Evolutionary conservation across 2,329 filamentous ascomycete genomes (phyloP).

Genomic region (Aspergillus piperis): DNA sequence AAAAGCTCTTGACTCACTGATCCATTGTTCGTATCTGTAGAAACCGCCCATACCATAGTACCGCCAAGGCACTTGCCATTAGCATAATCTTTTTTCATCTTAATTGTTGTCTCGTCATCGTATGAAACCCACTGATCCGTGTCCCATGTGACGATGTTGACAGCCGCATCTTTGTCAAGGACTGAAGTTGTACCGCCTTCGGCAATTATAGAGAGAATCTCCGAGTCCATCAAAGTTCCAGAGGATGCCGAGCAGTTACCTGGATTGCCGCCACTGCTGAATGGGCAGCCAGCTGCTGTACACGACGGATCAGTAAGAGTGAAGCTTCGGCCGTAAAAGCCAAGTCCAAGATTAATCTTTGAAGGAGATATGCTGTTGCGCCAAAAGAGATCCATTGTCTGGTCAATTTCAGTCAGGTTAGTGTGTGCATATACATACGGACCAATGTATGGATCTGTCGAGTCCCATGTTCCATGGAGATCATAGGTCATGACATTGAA

Average conservation of each 20-base stretch:
- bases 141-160: slow-evolving; percentile 8
- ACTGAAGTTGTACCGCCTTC: neutral
- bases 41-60: slow-evolving; percentile 16
- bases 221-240: neutral
- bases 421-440: too few species aligned
- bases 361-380: too few species aligned
- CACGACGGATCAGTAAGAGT: neutral
- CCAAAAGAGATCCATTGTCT: too few species aligned
- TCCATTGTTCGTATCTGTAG: neutral
- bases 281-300: neutral
- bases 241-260: neutral
- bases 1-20: neutral
- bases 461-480: too few species aligned
- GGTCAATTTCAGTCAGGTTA: too few species aligned
- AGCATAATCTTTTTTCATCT: slow-evolving; percentile 16
- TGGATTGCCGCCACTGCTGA: neutral
- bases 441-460: too few species aligned
- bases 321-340: slow-evolving; percentile 43
- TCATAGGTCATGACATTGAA: too few species aligned
- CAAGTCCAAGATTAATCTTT: slow-evolving; percentile 41
- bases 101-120: slow-evolving; percentile 15
- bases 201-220: neutral
- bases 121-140: slow-evolving; percentile 15
- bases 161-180: neutral
- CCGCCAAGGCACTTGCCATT: slow-evolving; percentile 15